Evolutionary conservation across 1,139 yeast species (phyloP).

Genomic region (Yamadazyma blattariae): DNA sequence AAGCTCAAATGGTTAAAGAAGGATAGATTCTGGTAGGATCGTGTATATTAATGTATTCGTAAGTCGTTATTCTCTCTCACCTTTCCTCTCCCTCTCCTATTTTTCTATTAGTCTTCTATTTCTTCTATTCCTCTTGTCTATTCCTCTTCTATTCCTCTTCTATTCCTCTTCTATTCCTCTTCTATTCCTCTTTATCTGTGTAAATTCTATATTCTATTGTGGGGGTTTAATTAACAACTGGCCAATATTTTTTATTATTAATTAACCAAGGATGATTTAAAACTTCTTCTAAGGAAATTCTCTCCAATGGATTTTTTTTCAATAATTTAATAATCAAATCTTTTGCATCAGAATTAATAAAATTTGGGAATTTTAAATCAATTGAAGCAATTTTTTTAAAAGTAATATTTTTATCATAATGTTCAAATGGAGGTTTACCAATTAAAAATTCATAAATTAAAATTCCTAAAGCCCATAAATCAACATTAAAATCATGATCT

Average conservation of each 20-base stretch:
- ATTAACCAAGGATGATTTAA: slow-evolving; percentile 80
- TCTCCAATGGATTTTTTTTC: slow-evolving; percentile 63
- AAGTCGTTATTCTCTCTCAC: not conserved
- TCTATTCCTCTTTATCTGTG: no score
- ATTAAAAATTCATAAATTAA: slow-evolving; percentile 82
- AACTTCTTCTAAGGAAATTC: slow-evolving; percentile 62
- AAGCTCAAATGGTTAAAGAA: slow-evolving; percentile 8
- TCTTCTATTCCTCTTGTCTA: no score
- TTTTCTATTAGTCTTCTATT: no score
- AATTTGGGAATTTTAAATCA: slow-evolving; percentile 70
- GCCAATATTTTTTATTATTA: slow-evolving; percentile 54
- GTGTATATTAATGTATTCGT: slow-evolving; percentile 8
- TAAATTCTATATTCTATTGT: not conserved
- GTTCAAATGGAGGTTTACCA: slow-evolving; percentile 93
- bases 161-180: no score
- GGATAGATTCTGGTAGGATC: not conserved
- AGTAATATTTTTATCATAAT: slow-evolving; percentile 67
- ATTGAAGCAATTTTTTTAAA: slow-evolving; percentile 75
- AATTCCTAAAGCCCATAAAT: slow-evolving; percentile 92
- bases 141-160: no score
- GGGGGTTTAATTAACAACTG: slow-evolving; percentile 9
- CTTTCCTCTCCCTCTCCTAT: no score
- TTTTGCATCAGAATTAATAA: slow-evolving; percentile 69
- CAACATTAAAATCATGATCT: slow-evolving; percentile 77
- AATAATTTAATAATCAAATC: slow-evolving; percentile 64